A percentile compares a stretch with the other conserved stretches of the same genome.
Evolutionary conservation across 139 green algal species (phyloP).

Genomic region (Coccomyxa sp.): DNA sequence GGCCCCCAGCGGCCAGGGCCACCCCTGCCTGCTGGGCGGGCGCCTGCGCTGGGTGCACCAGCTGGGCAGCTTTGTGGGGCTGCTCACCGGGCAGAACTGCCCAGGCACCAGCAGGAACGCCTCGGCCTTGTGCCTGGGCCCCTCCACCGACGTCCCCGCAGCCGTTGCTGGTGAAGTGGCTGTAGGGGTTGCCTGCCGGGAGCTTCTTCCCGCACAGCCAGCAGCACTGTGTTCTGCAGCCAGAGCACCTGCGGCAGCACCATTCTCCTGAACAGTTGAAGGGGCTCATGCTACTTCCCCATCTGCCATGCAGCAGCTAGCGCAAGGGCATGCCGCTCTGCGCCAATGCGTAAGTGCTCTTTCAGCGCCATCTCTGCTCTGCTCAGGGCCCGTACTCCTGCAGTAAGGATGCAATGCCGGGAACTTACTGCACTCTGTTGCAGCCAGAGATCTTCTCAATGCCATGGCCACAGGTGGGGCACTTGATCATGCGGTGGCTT

Average conservation of each 20-base stretch:
- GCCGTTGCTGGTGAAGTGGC: neutral
- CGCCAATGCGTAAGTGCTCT: neutral
- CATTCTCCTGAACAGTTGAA: neutral
- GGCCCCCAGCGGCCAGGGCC: too few species aligned
- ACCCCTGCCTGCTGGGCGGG: too few species aligned
- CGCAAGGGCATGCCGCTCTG: neutral
- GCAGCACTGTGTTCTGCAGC: neutral
- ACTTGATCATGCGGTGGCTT: neutral
- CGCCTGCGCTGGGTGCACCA: too few species aligned
- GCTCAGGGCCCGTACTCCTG: neutral
- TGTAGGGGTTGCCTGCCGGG: neutral
- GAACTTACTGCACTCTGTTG: neutral
- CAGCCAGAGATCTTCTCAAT: neutral
- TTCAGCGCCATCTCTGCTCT: neutral
- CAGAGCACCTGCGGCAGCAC: neutral
- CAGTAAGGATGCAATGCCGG: neutral
- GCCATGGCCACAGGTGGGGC: neutral
- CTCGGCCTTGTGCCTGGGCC: neutral
- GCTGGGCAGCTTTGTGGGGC: too few species aligned
- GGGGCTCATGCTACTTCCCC: too few species aligned
- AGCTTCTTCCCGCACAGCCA: neutral
- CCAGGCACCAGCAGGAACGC: neutral
- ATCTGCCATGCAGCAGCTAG: neutral
- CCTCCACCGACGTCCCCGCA: neutral
- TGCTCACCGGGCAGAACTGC: too few species aligned